Percentiles rank a stretch among this genome's conserved stretches.
Conservation (phyloP, 176 grass and related monocot genomes). For the Aegilops tauschii region DNA sequence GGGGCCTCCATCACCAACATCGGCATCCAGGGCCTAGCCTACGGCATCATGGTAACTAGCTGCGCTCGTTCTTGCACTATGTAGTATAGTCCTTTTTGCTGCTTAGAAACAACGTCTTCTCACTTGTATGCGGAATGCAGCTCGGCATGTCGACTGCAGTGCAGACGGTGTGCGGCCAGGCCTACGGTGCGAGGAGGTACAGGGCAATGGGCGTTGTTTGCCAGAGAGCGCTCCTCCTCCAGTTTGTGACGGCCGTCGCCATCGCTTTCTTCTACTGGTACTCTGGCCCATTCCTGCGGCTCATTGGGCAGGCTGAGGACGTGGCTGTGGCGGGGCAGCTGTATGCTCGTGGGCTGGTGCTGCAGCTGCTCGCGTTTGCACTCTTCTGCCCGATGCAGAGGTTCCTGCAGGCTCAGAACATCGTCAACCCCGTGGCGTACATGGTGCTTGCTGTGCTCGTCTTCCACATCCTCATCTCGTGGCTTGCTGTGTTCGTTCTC, state of each 20-base stretch:
- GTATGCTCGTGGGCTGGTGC: slow-evolving; percentile 57
- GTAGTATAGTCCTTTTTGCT: neutral
- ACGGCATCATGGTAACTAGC: slow-evolving; percentile 76
- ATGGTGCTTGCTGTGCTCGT: slow-evolving; percentile 43
- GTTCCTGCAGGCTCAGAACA: slow-evolving; percentile 78
- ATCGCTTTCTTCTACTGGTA: slow-evolving; percentile 75
- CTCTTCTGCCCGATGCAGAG: slow-evolving; percentile 83
- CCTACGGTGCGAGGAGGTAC: slow-evolving; percentile 69
- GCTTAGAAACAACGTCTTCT: neutral
- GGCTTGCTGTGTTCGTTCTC: slow-evolving; percentile 49
- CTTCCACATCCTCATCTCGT: slow-evolving; percentile 58
- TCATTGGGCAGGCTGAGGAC: slow-evolving; percentile 45
- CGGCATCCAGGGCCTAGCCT: slow-evolving; percentile 82
- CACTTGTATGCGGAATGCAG: neutral
- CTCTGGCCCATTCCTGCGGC: slow-evolving; percentile 43
- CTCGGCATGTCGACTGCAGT: slow-evolving; percentile 83
- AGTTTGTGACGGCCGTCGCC: slow-evolving; percentile 37
- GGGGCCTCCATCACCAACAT: slow-evolving; percentile 86
- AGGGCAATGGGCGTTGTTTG: slow-evolving; percentile 54
- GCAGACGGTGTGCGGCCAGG: slow-evolving; percentile 81
- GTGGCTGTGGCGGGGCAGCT: slow-evolving; percentile 52
- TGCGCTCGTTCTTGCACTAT: neutral
- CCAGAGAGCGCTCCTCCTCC: slow-evolving; percentile 67
- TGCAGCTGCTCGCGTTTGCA: slow-evolving; percentile 59
- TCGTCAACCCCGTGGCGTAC: slow-evolving; percentile 54